Conservation (phyloP, 83 land plant genomes). For the Diphasiastrum complanatum region DNA sequence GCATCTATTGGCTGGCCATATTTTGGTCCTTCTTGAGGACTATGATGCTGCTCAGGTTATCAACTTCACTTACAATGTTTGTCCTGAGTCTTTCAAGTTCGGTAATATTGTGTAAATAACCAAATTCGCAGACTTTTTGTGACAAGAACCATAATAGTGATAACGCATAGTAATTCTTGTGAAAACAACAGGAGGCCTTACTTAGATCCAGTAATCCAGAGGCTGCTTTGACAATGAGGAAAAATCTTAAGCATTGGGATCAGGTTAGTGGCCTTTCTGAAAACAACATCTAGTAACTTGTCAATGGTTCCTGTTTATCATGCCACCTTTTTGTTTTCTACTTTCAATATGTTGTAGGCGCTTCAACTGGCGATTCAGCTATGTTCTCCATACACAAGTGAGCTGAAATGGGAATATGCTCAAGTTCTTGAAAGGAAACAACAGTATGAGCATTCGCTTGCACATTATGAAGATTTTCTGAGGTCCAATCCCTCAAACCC, state of each 20-base stretch:
- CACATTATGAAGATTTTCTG: constrained; percentile 24
- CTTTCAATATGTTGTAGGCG: constrained; percentile 7
- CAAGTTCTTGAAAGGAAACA: constrained; percentile 22
- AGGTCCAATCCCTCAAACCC: constrained; percentile 1
- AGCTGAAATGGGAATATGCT: constrained; percentile 23
- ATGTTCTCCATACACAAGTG: neutral
- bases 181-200: constrained; percentile 20
- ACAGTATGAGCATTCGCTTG: constrained; percentile 21
- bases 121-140: no score
- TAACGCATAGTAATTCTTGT: neutral
- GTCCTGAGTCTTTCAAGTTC: neutral
- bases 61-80: neutral
- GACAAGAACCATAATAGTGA: no score
- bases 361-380: constrained; percentile 20
- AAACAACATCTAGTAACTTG: no score
- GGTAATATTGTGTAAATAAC: neutral
- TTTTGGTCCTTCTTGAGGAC: constrained; percentile 22
- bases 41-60: constrained; percentile 33
- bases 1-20: constrained; percentile 22
- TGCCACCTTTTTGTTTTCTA: neutral
- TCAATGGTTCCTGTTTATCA: neutral
- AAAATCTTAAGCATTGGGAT: constrained; percentile 28
- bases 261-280: no score
- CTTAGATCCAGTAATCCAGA: constrained; percentile 24
- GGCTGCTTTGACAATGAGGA: constrained; percentile 22